Percentiles rank a stretch among this genome's conserved stretches.
Conservation (phyloP, 2,329 filamentous ascomycete species). For the Exophiala dermatitidis region DNA sequence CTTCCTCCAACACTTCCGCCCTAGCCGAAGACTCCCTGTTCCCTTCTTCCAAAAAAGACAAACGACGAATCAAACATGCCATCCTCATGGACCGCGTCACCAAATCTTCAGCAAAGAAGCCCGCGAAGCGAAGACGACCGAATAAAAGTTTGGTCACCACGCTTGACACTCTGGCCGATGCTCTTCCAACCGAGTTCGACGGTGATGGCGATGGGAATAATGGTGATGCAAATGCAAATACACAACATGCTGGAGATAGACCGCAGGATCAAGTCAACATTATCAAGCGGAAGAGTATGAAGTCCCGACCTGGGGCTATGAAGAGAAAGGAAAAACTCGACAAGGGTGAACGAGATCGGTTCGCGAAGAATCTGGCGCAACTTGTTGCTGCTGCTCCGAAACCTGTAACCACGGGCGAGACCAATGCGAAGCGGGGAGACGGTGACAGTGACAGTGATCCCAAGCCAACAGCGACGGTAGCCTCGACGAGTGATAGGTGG, state of each 20-base stretch:
- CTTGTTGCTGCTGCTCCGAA: constrained; percentile 37
- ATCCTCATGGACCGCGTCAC: constrained; percentile 69
- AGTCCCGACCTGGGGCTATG: constrained; percentile 67
- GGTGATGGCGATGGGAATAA: constrained; percentile 42
- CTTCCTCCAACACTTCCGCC: not conserved
- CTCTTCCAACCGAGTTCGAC: constrained; percentile 55
- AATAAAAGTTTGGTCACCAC: constrained; percentile 71
- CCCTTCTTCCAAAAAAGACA: constrained; percentile 70
- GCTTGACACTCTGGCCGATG: constrained; percentile 69
- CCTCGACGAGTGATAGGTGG: constrained; percentile 58
- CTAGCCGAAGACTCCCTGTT: constrained; percentile 39
- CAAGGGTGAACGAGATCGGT: constrained; percentile 71
- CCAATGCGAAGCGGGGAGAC: too few relatives aligned
- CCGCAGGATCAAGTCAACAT: constrained; percentile 52
- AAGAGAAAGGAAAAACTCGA: constrained; percentile 78
- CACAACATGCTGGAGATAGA: constrained; percentile 21
- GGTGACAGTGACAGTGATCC: too few relatives aligned
- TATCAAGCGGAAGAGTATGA: constrained; percentile 67
- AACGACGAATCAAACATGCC: constrained; percentile 72
- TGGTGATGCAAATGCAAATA: constrained; percentile 9
- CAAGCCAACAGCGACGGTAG: constrained; percentile 18
- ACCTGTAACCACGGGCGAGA: not conserved
- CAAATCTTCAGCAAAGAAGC: constrained; percentile 47
- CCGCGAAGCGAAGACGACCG: constrained; percentile 53
- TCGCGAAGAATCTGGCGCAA: constrained; percentile 73